These are phyloP conservation scores for Calonectria hawksworthii DNA, from an alignment of 2,329 filamentous ascomycete species.

Conservation along the genomic window DNA sequence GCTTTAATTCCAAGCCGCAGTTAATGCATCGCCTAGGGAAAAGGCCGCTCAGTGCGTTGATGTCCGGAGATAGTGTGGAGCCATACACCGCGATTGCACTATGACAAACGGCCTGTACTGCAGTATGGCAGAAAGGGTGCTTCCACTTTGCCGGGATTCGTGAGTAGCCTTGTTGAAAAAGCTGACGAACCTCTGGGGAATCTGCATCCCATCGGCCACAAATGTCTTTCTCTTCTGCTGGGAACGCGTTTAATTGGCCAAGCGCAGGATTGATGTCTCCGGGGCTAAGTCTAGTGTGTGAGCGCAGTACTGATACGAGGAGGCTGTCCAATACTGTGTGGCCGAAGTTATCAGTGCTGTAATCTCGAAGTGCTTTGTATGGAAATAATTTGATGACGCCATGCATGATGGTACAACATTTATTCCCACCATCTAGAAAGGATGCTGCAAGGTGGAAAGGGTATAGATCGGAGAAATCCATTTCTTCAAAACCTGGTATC, in stretches of 20 bases:
- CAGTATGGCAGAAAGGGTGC: constrained; percentile 15
- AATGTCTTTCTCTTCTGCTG: constrained; percentile 5
- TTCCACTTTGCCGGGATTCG: neutral
- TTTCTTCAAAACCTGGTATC: neutral
- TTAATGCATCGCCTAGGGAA: neutral
- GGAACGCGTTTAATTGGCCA: neutral
- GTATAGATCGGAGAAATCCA: neutral
- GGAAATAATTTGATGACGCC: accelerated
- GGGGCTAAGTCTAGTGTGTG: neutral
- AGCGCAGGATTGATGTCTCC: neutral
- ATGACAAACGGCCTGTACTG: constrained; percentile 7
- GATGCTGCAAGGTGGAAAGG: constrained; percentile 11
- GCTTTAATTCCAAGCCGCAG: neutral
- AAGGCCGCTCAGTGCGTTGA: constrained; percentile 1
- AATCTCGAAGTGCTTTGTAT: neutral
- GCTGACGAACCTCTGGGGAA: neutral
- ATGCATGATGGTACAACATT: neutral
- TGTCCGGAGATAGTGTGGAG: neutral
- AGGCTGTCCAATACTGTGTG: constrained; percentile 5
- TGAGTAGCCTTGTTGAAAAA: neutral
- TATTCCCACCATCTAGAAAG: neutral
- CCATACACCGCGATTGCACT: neutral
- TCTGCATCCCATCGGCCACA: constrained; percentile 21
- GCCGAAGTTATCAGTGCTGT: neutral
- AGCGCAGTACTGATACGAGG: neutral